Base-by-base conservation (phyloP, 192 early-diverging fungal species). In the Diversispora eburnea region DNA sequence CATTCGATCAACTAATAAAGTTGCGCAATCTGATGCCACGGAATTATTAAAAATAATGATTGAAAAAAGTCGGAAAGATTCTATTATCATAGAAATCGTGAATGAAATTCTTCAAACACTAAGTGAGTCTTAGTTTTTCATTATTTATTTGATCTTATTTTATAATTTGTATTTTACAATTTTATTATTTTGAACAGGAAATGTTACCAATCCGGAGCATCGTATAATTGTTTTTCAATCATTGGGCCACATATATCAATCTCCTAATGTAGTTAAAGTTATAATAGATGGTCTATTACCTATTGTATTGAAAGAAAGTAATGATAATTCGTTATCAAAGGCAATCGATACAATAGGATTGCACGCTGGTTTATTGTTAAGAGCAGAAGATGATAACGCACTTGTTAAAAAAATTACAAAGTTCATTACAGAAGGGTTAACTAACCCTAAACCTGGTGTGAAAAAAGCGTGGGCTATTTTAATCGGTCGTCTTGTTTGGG, bases 301-400 rank as follows among this genome's bases (percentile, higher is more conserved):
- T n/a, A 88, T 95, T 79, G 73, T 85, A 9, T 74, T 78, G 25
- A 95, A 94, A 78, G 95, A 97, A 77, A 84, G 87, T 12, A 88
- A 91, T 60, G 95, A 95, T 64, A 76, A 77, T 17, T 87, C 86
- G n/a, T 82, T 91, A 9, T 59, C 78, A 3, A 79, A 85, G 64
- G 83, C 88, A 58, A 87, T 94, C 33, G 71, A 85, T 19, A 87
- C 88, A 8, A 75, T 89, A 33, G 84, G 85, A 8, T 61, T 71
- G 54, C 93, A 93, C 63, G 45, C 82, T 13, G 73, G 64, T 20
- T 82, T 77, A 17, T 86, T 85, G 42, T 82, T 85, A 70, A 79
- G 54, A 47, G 64, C 64, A 57, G 71, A 76, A 68, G 72, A 84
- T 47, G 75, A 84, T 43, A 70, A 82, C 20, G 72, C 75, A 9